phyloP scores from a whole-genome alignment of 148 eudicot genomes.

The Nyssa sinensis region DNA sequence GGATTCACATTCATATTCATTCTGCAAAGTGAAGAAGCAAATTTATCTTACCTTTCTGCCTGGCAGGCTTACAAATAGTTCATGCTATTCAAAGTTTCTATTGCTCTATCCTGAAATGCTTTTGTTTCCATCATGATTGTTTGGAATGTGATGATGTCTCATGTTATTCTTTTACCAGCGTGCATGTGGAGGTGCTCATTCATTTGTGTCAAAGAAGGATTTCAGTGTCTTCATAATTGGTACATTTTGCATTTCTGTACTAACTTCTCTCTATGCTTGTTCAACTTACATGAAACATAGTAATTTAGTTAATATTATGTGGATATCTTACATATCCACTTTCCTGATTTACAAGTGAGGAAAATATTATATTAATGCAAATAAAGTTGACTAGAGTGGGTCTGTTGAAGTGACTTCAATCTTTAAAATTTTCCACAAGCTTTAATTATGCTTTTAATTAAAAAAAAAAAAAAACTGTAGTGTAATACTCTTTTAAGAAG shows the following conservation, averaged over 20 bases:
- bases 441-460: no score
- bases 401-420: no score
- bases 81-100: not conserved
- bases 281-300: not conserved
- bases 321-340: not conserved
- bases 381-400: not conserved
- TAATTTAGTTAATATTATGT: not conserved
- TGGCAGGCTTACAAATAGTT: not conserved
- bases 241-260: not conserved
- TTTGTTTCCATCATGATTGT: no score
- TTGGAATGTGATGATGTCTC: no score
- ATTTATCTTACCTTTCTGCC: no score
- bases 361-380: no score
- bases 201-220: not conserved
- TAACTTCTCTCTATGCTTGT: not conserved
- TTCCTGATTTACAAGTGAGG: not conserved
- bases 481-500: no score
- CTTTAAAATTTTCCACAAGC: no score
- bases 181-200: not conserved
- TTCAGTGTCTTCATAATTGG: not conserved
- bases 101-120: no score
- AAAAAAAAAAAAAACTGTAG: no score
- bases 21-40: not conserved
- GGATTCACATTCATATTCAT: not conserved
- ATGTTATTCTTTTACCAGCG: not conserved